Conservation (phyloP, 441 rosid genomes). For the Viola pubescens region DNA sequence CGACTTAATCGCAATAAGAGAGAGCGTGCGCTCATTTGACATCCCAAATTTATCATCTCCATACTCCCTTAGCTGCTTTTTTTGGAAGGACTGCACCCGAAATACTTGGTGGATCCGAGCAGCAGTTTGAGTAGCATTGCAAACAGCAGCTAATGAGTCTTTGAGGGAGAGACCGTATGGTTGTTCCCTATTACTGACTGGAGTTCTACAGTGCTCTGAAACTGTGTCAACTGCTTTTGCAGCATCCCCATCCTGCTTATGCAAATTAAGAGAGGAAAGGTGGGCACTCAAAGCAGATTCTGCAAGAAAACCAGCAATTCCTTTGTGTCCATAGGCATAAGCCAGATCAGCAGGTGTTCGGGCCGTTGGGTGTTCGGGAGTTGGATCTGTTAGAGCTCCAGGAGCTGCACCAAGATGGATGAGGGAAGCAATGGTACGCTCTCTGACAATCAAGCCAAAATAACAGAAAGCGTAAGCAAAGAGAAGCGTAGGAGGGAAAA, state of each 20-base stretch:
- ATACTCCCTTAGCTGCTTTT: conserved; percentile 57
- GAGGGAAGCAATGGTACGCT: conserved; percentile 69
- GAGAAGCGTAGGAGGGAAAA: background rate
- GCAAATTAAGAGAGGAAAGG: conserved; percentile 48
- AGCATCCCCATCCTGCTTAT: conserved; percentile 27
- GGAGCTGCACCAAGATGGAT: conserved; percentile 74
- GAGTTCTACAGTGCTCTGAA: conserved; percentile 28
- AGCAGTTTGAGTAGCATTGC: conserved; percentile 78
- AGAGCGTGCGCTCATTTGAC: conserved; percentile 59
- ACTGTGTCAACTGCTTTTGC: conserved; percentile 27
- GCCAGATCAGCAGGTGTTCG: conserved; percentile 88
- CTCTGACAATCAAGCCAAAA: conserved; percentile 44
- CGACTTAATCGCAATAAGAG: conserved; percentile 50
- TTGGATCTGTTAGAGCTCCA: conserved; percentile 78
- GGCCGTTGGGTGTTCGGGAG: conserved; percentile 58
- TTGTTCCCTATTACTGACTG: conserved; percentile 30
- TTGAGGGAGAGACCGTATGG: conserved; percentile 38
- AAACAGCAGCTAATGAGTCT: conserved; percentile 76
- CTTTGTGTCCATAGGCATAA: conserved; percentile 74
- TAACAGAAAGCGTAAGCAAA: background rate
- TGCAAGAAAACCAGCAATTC: conserved; percentile 86
- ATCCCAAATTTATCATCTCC: conserved; percentile 43
- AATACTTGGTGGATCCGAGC: conserved; percentile 81
- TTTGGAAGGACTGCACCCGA: conserved; percentile 86
- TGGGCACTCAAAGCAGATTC: conserved; percentile 57